Percentiles rank a stretch among this genome's conserved stretches.
phyloP scores from a whole-genome alignment of 2,329 filamentous ascomycete genomes.

The Monilinia aucupariae region DNA sequence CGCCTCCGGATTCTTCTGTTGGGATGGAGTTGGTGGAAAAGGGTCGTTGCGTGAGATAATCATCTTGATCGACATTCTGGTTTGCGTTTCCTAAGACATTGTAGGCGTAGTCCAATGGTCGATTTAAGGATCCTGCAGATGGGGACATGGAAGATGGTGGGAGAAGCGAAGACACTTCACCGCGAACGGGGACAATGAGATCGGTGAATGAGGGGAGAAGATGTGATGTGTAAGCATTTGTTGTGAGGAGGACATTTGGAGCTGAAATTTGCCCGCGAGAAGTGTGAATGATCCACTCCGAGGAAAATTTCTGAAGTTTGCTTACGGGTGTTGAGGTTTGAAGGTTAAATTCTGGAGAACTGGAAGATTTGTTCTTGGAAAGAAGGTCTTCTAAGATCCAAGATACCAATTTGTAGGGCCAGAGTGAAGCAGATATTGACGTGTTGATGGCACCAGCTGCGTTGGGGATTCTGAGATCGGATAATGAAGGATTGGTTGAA shows the following conservation, averaged over 20 bases:
- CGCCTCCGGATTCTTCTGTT: slow-evolving; percentile 38
- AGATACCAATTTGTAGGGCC: slow-evolving; percentile 80
- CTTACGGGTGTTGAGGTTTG: slow-evolving; percentile 68
- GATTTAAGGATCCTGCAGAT: slow-evolving; percentile 4
- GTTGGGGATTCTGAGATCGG: slow-evolving; percentile 48
- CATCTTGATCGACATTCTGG: slow-evolving; percentile 49
- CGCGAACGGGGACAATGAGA: slow-evolving; percentile 71
- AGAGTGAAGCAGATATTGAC: slow-evolving; percentile 60
- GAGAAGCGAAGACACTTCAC: slow-evolving; percentile 62
- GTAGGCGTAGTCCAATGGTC: slow-evolving; percentile 39
- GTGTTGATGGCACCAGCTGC: slow-evolving; percentile 62
- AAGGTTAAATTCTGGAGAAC: slow-evolving; percentile 54
- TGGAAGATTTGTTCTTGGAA: slow-evolving; percentile 2
- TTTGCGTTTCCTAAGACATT: slow-evolving; percentile 51
- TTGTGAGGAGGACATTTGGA: slow-evolving; percentile 65
- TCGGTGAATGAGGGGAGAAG: slow-evolving; percentile 64
- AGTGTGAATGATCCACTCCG: slow-evolving; percentile 59
- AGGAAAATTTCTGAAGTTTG: slow-evolving; percentile 38
- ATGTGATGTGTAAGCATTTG: slow-evolving; percentile 77
- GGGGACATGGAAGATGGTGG: slow-evolving; percentile 44
- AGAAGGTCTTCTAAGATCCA: slow-evolving; percentile 55
- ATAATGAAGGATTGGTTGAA: slow-evolving; percentile 39
- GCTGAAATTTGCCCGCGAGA: slow-evolving; percentile 61
- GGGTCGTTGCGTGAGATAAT: slow-evolving; percentile 70
- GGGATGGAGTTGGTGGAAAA: slow-evolving; percentile 35